Base-by-base conservation (phyloP, 768 basidiomycete genomes). In the Boletus rufocinnamomeus region DNA sequence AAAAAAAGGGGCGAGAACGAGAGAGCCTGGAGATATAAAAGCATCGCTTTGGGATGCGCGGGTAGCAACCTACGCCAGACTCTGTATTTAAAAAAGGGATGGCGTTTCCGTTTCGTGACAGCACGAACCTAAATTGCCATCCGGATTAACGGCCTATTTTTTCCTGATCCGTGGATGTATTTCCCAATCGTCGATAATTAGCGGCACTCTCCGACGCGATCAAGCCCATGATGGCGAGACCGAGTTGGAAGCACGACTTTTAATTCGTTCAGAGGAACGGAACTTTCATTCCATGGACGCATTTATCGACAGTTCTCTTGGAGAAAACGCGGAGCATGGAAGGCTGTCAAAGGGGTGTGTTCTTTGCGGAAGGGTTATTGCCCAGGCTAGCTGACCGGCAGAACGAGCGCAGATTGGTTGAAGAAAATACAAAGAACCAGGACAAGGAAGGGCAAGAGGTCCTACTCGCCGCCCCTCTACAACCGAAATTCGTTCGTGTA, bases 101-200 rank as follows among this genome's bases (percentile, higher is more conserved):
- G 35, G 38, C 38, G 38, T 40, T 40, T 40, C 38, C 38, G 38
- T 40, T 40, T 40, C 38, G 38, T 40, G 40, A 56, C 55, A 56
- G 51, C 52, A 35, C 53, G 28, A 55, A 56, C 59, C 54, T 50
- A 49, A 51, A 52, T 47, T 32, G 49, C 51, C 28, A 64, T 38
- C 54, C 55, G 40, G 53, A 57, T 45, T n/a, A 13, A 37, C 53
- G 60, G 61, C 41, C 28, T 27, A 9, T 17, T 30, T 30, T 47
- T 50, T 50, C 62, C 62, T 69, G 68, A 69, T 70, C 66, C 67
- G 63, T 70, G 62, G 57, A 52, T 30, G 53, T 7, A 40, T 48
- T 58, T 47, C 43, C 57, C 59, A 46, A 55, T 50, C 50, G 53
- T 57, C 17, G 30, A 50, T 32, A 52, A 28, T 40, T 13, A 65